phyloP scores from a whole-genome alignment of 2,329 filamentous ascomycete genomes.

The Zalaria obscura region DNA sequence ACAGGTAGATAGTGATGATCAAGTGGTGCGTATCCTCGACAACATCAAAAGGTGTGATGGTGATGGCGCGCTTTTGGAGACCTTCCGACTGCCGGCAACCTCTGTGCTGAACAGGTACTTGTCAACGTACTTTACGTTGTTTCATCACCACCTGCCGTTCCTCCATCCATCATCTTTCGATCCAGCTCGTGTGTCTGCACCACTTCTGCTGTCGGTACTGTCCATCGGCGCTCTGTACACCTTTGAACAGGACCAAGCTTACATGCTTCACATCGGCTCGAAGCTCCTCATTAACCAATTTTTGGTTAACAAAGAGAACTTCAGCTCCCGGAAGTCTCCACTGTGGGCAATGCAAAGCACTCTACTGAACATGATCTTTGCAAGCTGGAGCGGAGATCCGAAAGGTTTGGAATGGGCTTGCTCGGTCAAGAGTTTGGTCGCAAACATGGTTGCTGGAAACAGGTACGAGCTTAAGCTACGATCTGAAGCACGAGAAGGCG shows the following conservation, averaged over 20 bases:
- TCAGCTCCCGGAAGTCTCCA: conserved; percentile 93
- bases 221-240: conserved; percentile 95
- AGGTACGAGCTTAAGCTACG: conserved; percentile 91
- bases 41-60: conserved; percentile 71
- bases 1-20: conserved; percentile 70
- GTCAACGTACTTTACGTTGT: conserved; percentile 90
- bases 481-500: conserved; percentile 68
- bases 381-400: conserved; percentile 96
- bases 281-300: conserved; percentile 97
- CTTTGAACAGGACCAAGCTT: conserved; percentile 93
- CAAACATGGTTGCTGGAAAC: conserved; percentile 97
- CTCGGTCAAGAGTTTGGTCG: conserved; percentile 93
- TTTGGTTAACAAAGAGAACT: conserved; percentile 94
- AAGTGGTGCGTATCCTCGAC: conserved; percentile 71
- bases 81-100: conserved; percentile 73
- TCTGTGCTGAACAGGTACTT: conserved; percentile 80
- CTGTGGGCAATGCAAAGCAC: conserved; percentile 98
- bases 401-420: conserved; percentile 98
- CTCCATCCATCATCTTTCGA: conserved; percentile 84
- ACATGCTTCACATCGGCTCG: conserved; percentile 92
- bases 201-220: conserved; percentile 74
- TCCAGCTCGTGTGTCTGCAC: conserved; percentile 64
- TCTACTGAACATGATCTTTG: conserved; percentile 95
- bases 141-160: conserved; percentile 94
- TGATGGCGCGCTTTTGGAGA: conserved; percentile 71